phyloP scores from a whole-genome alignment of 495 filamentous ascomycete genomes.

The Podospora pseudocomata region DNA sequence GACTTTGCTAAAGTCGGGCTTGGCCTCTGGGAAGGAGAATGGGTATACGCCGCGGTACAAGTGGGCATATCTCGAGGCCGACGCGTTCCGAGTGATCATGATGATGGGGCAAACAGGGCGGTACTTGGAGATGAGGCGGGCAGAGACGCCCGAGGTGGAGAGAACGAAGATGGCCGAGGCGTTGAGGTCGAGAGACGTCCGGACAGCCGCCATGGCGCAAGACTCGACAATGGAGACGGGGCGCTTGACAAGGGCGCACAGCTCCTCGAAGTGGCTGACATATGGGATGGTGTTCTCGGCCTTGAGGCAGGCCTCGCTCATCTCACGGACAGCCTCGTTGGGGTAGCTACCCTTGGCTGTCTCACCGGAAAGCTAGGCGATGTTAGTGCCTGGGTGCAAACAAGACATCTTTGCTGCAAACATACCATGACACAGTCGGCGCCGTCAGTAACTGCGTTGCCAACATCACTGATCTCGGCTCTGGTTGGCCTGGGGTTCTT shows the following conservation, averaged over 20 bases:
- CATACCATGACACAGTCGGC: constrained; percentile 94
- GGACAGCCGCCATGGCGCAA: constrained; percentile 93
- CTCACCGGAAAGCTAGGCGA: constrained; percentile 71
- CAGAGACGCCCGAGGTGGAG: constrained; percentile 86
- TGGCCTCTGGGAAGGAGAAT: constrained; percentile 86
- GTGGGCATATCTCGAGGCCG: constrained; percentile 84
- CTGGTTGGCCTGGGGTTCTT: constrained; percentile 97
- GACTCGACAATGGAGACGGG: constrained; percentile 85
- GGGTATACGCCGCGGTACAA: constrained; percentile 97
- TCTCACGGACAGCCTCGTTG: constrained; percentile 87
- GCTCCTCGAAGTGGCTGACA: constrained; percentile 92
- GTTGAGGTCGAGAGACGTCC: constrained; percentile 89
- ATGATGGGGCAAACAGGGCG: constrained; percentile 97
- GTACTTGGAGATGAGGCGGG: constrained; percentile 95
- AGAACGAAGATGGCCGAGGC: constrained; percentile 92
- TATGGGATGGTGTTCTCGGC: constrained; percentile 96
- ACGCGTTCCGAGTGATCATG: constrained; percentile 88
- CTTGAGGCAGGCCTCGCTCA: constrained; percentile 94
- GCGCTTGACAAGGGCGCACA: constrained; percentile 73
- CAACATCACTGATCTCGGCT: constrained; percentile 96
- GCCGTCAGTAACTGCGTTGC: constrained; percentile 95
- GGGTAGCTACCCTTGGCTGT: constrained; percentile 98
- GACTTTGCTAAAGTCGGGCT: constrained; percentile 83
- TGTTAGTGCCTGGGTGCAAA: neutral
- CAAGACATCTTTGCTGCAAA: too few relatives aligned